Base-by-base conservation (phyloP, 225 moss, liverwort and hornwort species). In the Rhytidiadelphus loreus region DNA sequence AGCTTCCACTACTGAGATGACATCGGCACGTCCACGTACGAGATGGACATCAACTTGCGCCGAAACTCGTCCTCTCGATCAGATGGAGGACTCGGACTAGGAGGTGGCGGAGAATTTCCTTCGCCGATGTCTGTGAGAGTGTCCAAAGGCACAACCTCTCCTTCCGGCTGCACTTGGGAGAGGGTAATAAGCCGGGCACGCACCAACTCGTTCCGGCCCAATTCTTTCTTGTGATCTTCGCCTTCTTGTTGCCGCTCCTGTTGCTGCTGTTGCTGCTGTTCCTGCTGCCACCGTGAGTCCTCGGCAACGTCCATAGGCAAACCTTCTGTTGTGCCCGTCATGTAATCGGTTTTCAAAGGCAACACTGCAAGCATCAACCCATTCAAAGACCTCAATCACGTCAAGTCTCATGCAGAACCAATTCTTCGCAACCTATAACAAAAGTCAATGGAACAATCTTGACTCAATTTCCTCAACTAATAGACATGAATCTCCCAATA, bases 281-380 rank as follows among this genome's bases (percentile, higher is more conserved):
- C 83, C 48, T 88, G 89, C 88, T 88, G 86, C 81, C 74, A 41
- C 79, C 83, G 78, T 87, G 87, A 86, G 60, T 90, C 90, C 93
- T 85, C 63, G 76, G 86, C 85, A 83, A 93, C 83, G 63, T 92
- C 93, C 93, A 93, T 92, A 92, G 89, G 92, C 93, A 89, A 92
- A 70, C 72, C 61, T 83, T 92, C 86, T 88, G 82, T 46, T 37
- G 77, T 88, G 72, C 81, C 89, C 88, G 92, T 81, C 92, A 92
- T 93, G 53, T 88, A 88, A 81, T 86, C 37, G 46, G 15, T 28
- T 83, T 46, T n/a, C 62, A 57, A 82, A 76, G 25, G 59, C 79
- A 77, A 81, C 60, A 41, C 90, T 88, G 81, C 84, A 66, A 39
- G 35, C 48, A 84, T 43, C 41, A 50, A 37, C 60, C 53, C 44